Conservation (phyloP, 495 filamentous ascomycete species). For the Aspergillus indologenus region DNA sequence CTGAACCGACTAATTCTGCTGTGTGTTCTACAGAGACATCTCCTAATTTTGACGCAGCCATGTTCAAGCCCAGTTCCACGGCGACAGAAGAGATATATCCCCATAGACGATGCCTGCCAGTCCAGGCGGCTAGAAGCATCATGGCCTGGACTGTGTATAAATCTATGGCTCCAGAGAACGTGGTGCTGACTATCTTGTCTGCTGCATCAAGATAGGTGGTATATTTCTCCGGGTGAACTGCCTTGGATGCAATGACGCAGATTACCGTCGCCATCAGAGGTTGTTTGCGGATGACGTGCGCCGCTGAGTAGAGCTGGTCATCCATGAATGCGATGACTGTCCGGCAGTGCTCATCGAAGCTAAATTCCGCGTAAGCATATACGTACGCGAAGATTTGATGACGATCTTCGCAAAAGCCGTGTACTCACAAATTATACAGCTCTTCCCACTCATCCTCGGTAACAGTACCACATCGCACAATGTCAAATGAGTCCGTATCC, state of each 20-base stretch:
- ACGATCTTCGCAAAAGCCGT: too few species aligned
- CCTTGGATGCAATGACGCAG: not conserved
- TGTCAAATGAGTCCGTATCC: not conserved
- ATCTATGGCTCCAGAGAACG: not conserved
- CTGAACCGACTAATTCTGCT: not conserved
- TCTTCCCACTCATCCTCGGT: slow-evolving; percentile 3
- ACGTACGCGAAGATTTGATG: not conserved
- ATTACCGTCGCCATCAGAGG: slow-evolving; percentile 7
- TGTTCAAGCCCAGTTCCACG: slow-evolving; percentile 5
- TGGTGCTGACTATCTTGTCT: not conserved
- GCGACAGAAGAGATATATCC: not conserved
- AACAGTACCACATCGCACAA: not conserved
- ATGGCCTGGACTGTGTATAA: not conserved
- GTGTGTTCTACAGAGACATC: slow-evolving; percentile 1
- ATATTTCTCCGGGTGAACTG: slow-evolving; percentile 1
- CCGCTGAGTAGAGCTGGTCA: not conserved
- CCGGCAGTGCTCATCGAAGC: slow-evolving; percentile 6
- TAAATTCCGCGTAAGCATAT: not conserved
- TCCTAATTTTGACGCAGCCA: not conserved
- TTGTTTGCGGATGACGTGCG: not conserved
- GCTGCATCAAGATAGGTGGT: not conserved
- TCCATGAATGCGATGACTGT: slow-evolving; percentile 5
- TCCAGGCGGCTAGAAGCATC: slow-evolving; percentile 1
- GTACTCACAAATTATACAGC: slow-evolving; percentile 6
- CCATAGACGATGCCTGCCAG: slow-evolving; percentile 2